Evolutionary conservation across 176 grass and related monocot genomes (phyloP), one percentile per base, ranked within the genome.

Genomic region (Oryza nivara): DNA sequence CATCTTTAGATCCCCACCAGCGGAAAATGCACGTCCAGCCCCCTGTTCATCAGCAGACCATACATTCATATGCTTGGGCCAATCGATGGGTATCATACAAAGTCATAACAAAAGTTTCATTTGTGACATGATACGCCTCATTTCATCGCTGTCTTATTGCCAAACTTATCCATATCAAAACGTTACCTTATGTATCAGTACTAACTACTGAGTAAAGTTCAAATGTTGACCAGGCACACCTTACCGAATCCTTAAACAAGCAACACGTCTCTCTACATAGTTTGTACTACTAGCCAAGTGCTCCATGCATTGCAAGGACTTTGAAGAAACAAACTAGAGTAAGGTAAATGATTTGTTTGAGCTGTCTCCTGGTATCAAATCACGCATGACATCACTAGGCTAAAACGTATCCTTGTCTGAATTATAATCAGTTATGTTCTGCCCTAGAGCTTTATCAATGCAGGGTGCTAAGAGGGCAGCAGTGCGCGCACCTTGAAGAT

Each of bases 1-100:
- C 96, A 98, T 94, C 80, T 95, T 98, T 61, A 98, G 85, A 77
- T 98, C 96, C 23, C 96, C 96, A 58, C 96, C 96, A 20, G 96
- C 96, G 89, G 82, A 98, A 87, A 95, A 98, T 70, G 96, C 83
- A 44, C 96, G 89, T 15, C 96, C 96, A 47, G 86, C 85, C 75
- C 93, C 93, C 93, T 98, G 35, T 66, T 79, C 12, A 92, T 47
- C 44, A 81, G 35, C 23, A 85, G 63, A 78, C 73, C 63, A 46
- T 52, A 73, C 34, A 73, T 58, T 84, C n/a, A 65, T 71, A 0
- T 61, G 38, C 19, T 63, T 38, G 8, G 68, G 49, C 68, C 15
- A 70, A 65, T 48, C 25, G 17, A 49, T 64, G 13, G 63, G 76
- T 45, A 19, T 23, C 9, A 25, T 17, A 49, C 3, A 76, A 26